Conservation (phyloP, 768 basidiomycete genomes). For the Boletus bicolor region DNA sequence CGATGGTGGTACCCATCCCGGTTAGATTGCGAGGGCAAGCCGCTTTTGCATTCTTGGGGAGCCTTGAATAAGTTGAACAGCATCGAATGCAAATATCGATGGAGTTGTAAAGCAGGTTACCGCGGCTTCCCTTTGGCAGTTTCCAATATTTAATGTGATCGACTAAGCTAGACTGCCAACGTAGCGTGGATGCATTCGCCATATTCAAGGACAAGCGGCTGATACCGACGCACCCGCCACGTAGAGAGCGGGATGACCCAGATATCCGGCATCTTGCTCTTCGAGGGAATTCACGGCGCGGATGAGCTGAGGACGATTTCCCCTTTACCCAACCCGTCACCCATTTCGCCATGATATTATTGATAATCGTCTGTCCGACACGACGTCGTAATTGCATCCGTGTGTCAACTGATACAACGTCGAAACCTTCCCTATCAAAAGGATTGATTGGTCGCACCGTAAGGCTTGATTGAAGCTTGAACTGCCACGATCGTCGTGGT, state of each 20-base stretch:
- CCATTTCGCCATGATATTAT: background rate
- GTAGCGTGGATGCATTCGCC: background rate
- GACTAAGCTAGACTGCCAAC: background rate
- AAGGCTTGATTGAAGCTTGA: background rate
- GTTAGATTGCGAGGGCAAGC: background rate
- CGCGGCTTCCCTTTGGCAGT: background rate
- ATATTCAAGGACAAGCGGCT: background rate
- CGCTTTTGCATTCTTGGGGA: background rate
- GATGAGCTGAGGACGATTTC: background rate
- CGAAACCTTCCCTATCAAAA: background rate
- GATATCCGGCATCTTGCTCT: conserved; percentile 46
- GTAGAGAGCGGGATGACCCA: conserved; percentile 45
- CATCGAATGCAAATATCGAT: background rate
- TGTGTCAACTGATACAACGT: background rate
- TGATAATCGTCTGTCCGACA: conserved; percentile 29
- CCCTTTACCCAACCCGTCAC: background rate
- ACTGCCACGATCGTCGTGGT: background rate
- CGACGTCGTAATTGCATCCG: conserved; percentile 16
- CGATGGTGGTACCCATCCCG: background rate
- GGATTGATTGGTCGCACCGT: background rate
- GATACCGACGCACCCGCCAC: background rate
- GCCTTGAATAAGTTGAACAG: background rate
- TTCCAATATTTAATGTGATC: background rate
- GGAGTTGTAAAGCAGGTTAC: background rate
- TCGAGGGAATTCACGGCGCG: conserved; percentile 44